Evolutionary conservation across 805 yeast species (phyloP).

Genomic region (Metschnikowia bowlesiae): DNA sequence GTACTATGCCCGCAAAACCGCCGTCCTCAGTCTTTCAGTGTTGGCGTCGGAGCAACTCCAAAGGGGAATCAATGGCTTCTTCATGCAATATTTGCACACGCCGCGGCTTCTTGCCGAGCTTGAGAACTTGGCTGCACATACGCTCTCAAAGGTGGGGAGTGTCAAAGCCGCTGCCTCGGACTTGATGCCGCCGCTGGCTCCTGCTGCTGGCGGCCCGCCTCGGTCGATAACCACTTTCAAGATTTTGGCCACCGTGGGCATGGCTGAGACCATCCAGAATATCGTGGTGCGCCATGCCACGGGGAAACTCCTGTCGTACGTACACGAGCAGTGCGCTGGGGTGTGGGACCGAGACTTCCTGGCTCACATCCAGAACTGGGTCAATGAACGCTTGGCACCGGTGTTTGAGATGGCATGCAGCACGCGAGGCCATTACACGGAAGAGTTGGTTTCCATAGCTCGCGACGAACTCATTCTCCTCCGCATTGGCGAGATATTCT

Average conservation of each 20-base stretch:
- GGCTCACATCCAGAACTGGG: constrained; percentile 32
- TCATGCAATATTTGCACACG: constrained; percentile 17
- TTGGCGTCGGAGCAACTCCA: constrained; percentile 21
- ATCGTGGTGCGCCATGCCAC: constrained; percentile 36
- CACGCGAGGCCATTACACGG: constrained; percentile 4
- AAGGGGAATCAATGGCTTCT: constrained; percentile 28
- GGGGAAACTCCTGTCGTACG: constrained; percentile 28
- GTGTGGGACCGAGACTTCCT: constrained; percentile 40
- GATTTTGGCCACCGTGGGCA: constrained; percentile 11
- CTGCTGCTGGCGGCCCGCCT: neutral
- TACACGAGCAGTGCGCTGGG: constrained; percentile 25
- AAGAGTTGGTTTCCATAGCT: constrained; percentile 32
- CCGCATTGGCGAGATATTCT: constrained; percentile 55
- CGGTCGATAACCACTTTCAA: neutral
- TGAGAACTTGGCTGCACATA: neutral
- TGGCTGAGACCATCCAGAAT: constrained; percentile 13
- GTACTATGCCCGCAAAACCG: constrained; percentile 23
- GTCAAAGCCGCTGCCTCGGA: neutral
- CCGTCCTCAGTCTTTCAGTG: constrained; percentile 21
- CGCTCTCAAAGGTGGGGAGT: neutral
- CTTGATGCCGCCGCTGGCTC: neutral
- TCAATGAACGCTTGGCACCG: constrained; percentile 36
- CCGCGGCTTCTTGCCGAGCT: constrained; percentile 8
- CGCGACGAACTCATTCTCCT: constrained; percentile 40
- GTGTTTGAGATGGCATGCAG: constrained; percentile 19